phyloP scores from a whole-genome alignment of 768 basidiomycete genomes.

The Terana coerulea region DNA sequence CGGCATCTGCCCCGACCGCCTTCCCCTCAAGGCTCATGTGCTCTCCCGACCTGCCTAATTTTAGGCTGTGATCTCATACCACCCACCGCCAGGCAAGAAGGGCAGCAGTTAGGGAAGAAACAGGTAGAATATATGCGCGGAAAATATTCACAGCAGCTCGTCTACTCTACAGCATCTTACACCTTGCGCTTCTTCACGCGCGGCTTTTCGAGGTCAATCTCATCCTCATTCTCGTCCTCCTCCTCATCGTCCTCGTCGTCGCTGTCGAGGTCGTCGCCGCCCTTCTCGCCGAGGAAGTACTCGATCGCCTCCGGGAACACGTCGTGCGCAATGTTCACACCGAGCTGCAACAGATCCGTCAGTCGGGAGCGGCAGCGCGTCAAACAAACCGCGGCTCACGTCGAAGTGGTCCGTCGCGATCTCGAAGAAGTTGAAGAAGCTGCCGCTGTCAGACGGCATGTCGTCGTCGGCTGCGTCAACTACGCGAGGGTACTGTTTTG shows the following conservation, averaged over 20 bases:
- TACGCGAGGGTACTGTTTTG: conserved; percentile 72
- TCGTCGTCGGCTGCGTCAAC: conserved; percentile 60
- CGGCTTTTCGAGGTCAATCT: conserved; percentile 87
- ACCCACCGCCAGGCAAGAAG: not conserved
- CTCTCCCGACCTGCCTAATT: not conserved
- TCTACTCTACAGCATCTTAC: conserved; percentile 25
- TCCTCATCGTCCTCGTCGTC: conserved; percentile 66
- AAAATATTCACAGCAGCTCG: not conserved
- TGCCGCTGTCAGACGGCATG: conserved; percentile 62
- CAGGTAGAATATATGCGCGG: not conserved
- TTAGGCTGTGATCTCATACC: not conserved
- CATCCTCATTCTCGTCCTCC: conserved; percentile 75
- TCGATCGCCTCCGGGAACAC: conserved; percentile 80
- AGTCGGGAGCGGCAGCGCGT: conserved; percentile 4
- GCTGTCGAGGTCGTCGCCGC: conserved; percentile 56
- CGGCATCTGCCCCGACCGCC: not conserved
- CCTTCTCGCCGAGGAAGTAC: conserved; percentile 69
- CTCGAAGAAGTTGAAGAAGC: conserved; percentile 90
- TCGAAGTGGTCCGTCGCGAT: conserved; percentile 59
- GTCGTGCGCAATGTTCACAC: conserved; percentile 67
- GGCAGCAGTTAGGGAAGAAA: not conserved
- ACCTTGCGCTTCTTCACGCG: conserved; percentile 66
- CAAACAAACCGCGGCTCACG: conserved; percentile 42
- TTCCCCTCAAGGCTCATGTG: not conserved
- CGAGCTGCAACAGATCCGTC: conserved; percentile 47